Base-by-base conservation (phyloP, 306 rosid species). In the Abrus precatorius region DNA sequence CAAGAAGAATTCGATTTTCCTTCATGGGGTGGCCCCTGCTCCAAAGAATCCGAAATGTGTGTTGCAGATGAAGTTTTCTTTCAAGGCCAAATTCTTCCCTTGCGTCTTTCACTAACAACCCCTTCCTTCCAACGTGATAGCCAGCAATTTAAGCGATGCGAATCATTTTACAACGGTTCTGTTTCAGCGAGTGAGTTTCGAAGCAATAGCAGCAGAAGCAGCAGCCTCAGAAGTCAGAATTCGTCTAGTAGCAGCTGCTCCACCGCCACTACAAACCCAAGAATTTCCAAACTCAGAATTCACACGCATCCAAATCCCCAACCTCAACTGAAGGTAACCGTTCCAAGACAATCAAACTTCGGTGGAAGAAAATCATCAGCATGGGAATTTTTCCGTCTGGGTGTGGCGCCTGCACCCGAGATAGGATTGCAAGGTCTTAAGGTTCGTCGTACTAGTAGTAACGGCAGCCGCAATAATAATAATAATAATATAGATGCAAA, bases 21-120 rank as follows among this genome's bases (percentile, higher is more conserved):
- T 33, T 74, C 85, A 27, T 55, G 80, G 81, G 74, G 80, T 69
- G 85, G 75, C 48, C 63, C 83, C 5, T 30, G 63, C n/a, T 77
- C 50, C 14, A 34, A 77, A 6, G 86, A 66, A 9, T 54, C 90
- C 2, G 76, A 83, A 82, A 93, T 93, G 94, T 93, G 97, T 44
- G 66, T 82, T 0, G 98, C 98, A 0, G 98, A 93, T 30, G 97
- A 93, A 14, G 86, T 93, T 29, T 90, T 93, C 85, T 91, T 88
- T 56, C 75, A 79, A 57, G 98, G 98, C 13, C 89, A 84, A 68
- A 80, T 93, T 61, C 89, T 93, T 0, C 98, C 98, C 2, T 75
- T 87, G 6, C 85, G 82, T 6, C 80, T 72, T 80, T 88, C 93
- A 0, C 72, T 85, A 27, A 84, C 11, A 57, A 44, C 68, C 41